Percentiles rank a stretch among this genome's conserved stretches.
phyloP scores from a whole-genome alignment of 164 flowering plant species.

The Platanus orientalis region DNA sequence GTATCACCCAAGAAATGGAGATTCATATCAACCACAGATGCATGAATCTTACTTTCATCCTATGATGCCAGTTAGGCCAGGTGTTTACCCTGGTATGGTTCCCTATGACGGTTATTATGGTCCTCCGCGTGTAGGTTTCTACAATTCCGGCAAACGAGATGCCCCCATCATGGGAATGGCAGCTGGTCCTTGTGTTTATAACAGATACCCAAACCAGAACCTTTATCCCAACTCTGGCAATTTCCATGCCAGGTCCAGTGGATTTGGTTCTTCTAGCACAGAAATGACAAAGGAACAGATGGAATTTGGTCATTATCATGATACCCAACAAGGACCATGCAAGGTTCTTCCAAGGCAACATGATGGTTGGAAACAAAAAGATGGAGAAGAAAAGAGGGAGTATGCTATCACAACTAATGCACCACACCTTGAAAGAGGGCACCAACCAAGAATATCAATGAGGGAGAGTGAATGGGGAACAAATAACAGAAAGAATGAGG shows the following conservation, averaged over 20 bases:
- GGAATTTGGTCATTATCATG: conserved; percentile 43
- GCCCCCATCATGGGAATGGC: conserved; percentile 55
- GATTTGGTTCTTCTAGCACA: conserved; percentile 34
- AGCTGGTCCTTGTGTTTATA: conserved; percentile 54
- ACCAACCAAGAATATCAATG: conserved; percentile 19
- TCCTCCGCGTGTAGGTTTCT: conserved; percentile 61
- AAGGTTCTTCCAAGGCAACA: conserved; percentile 63
- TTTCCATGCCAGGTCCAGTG: conserved; percentile 45
- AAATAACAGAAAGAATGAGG: conserved; percentile 34
- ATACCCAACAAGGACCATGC: conserved; percentile 42
- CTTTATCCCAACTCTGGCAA: conserved; percentile 39
- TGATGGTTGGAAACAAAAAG: conserved; percentile 50
- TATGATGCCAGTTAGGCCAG: conserved; percentile 76
- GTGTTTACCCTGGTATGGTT: conserved; percentile 71
- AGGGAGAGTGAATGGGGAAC: conserved; percentile 40
- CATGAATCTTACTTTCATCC: conserved; percentile 76
- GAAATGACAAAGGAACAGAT: conserved; percentile 35
- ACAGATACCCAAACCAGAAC: conserved; percentile 45
- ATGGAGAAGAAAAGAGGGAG: conserved; percentile 43
- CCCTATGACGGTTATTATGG: conserved; percentile 80
- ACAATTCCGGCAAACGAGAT: conserved; percentile 61
- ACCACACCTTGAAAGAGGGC: conserved; percentile 31
- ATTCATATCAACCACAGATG: conserved; percentile 59
- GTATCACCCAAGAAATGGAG: conserved; percentile 62
- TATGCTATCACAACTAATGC: conserved; percentile 16